Base-by-base conservation (phyloP, 768 basidiomycete genomes). In the Agaricus subrufescens region DNA sequence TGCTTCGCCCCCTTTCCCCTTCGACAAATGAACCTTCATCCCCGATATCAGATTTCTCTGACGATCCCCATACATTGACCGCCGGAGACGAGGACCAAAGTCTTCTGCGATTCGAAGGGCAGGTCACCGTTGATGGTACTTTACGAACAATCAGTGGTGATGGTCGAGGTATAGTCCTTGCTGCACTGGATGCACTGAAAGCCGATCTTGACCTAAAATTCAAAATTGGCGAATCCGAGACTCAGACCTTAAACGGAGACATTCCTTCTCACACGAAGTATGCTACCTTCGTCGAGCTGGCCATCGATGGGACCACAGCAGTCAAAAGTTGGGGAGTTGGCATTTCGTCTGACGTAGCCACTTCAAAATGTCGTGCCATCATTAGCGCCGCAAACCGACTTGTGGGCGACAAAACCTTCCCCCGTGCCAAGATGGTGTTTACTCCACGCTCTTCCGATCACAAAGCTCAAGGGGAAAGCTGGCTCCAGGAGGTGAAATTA, bases 91-190 rank as follows among this genome's bases (percentile, higher is more conserved):
- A 68, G 31, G 70, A 71, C 23, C 86, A 91, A 62, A 85, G 85
- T 65, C 82, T 82, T 39, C 83, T 92, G 58, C 78, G 86, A 54
- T 91, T 98, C 66, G 89, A 91, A 57, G 96, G 92, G 50, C 92
- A 90, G 29, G 62, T 99, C 44, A 75, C 76, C 6, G 90, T 97
- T 48, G 92, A 96, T 66, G 93, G 90, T 9, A 79, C 82, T 44
- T 81, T 89, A 58, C 84, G 89, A 10, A 85, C 90, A 52, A 80
- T 99, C 65, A 80, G 87, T 54, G 96, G 96, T 45, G 87, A 91
- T 59, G 96, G 96, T 27, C 98, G 96, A 69, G 96, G 96, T 23
- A 94, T 97, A 25, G 79, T 99, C 37, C 97, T 95, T 10, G 86
- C 96, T 29, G 77, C 98, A 60, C 79, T 98, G 42, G 81, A 94